Evolutionary conservation across 2,329 filamentous ascomycete species (phyloP), one percentile per base, ranked within the genome.

Genomic region (Graphilbum sp.): DNA sequence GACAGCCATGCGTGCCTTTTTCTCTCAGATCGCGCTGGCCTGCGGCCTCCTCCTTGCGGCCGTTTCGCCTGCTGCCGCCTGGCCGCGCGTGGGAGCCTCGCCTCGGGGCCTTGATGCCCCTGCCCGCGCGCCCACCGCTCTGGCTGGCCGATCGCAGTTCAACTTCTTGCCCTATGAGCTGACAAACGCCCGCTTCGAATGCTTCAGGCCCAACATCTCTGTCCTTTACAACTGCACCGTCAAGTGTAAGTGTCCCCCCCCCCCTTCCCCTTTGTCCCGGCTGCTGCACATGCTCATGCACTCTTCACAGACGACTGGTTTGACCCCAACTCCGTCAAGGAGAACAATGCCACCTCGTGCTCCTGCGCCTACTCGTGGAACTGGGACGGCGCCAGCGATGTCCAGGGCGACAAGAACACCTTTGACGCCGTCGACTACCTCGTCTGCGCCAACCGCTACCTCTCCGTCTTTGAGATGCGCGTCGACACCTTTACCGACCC

Each of bases 291-390:
- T 6, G 4, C n/a, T 19, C 4, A 32, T 10, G n/a, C 7, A 9
- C 31, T 3, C 15, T n/a, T n/a, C n/a, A n/a, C 20, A 53, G 50
- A 52, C 41, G 33, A 47, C 33, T 52, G 49, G 50, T 46, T 45
- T 33, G 51, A 53, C 41, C 51, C 50, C 27, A 53, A 53, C 44
- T 51, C 51, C 3, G 49, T 49, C 31, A 35, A 32, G 19, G 41
- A 52, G 33, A 53, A 53, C 46, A 44, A 46, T 15, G 41, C 50
- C 18, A 45, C 47, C 0, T 44, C 45, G 2, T 47, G 46, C 41
- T 17, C n/a, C 18, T 53, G 51, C 40, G 24, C 39, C 21, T 47
- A 44, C 15, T 30, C 38, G 7, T 52, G 49, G 47, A 10, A 30
- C 13, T 52, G 50, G 50, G 48, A 52, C 34, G 48, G 50, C 10